These are phyloP conservation scores for Chenopodium berlandieri DNA, from an alignment of 148 eudicot genomes.

Conservation along the genomic window DNA sequence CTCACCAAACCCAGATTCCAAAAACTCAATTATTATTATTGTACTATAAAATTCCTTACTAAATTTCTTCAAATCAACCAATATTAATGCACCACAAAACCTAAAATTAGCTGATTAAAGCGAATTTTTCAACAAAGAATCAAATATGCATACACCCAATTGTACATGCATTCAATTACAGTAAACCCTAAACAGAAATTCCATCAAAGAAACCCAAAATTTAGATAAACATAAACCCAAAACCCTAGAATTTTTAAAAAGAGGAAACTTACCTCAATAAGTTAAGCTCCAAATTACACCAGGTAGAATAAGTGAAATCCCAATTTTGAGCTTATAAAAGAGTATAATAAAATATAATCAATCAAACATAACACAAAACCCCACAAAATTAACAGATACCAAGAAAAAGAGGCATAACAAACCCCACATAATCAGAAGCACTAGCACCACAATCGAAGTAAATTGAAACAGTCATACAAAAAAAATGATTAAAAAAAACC, in stretches of 20 bases:
- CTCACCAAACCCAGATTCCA: conserved; percentile 25
- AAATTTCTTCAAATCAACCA: conserved; percentile 14
- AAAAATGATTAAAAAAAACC: background rate
- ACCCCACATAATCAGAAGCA: conserved; percentile 21
- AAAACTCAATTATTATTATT: conserved; percentile 25
- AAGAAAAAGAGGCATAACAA: conserved; percentile 13
- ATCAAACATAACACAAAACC: conserved; percentile 2
- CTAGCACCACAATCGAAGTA: conserved; percentile 14
- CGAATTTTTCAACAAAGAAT: background rate
- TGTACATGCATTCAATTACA: background rate
- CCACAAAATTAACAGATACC: conserved; percentile 17
- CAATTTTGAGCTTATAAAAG: background rate
- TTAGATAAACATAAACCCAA: background rate
- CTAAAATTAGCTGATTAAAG: background rate
- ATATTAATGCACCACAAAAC: background rate
- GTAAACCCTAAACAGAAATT: conserved; percentile 16
- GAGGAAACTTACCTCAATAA: conserved; percentile 24
- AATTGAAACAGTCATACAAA: background rate
- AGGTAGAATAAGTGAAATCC: conserved; percentile 4
- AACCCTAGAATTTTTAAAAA: background rate
- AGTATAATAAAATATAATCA: background rate
- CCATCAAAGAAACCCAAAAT: background rate
- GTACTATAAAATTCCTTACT: background rate
- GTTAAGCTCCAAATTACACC: conserved; percentile 19
- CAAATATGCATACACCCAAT: background rate